Evolutionary conservation across 306 rosid species (phyloP), one percentile per base, ranked within the genome.

Genomic region (Quillaja saponaria): DNA sequence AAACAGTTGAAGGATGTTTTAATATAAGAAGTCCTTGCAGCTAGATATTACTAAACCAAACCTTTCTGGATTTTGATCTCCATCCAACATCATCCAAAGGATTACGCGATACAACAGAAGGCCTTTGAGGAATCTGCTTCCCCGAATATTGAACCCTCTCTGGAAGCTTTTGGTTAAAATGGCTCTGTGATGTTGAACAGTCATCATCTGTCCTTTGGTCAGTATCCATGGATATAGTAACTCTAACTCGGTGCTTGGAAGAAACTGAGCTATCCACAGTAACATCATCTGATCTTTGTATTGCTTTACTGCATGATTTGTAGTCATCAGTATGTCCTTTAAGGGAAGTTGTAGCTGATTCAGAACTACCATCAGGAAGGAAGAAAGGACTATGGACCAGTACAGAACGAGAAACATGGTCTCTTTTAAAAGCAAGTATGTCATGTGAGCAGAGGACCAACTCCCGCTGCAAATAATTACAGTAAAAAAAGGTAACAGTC

Each of bases 281-380:
- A 45, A 76, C 61, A 48, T 94, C 99, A 78, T 89, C 97, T 14
- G 97, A 94, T 81, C 95, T 80, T 80, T 94, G 96, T 61, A 87
- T 37, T 49, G 96, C 88, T 61, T 92, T 95, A 50, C 85, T 86
- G 81, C 92, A 84, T 40, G 96, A 88, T 77, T 81, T 82, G 74
- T 84, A 79, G 58, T 78, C 97, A 48, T 89, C 99, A 15, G 90
- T 81, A 49, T 81, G 81, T 34, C 85, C 99, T 67, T 81, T 94
- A 21, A 94, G 85, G 55, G 99, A 94, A 35, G 99, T 94, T 34
- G 99, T 90, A 59, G 96, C 99, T 45, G 99, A 94, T 78, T 90
- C 99, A 6, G 96, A 89, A 71, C 99, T 94, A 66, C 82, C 94
- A 61, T 87, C 95, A 7, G 90, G 95, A 71, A 67, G 86, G 63